Evolutionary conservation across 2,329 filamentous ascomycete species (phyloP), one percentile per base, ranked within the genome.

Genomic region (Aphanoascus verrucosus): DNA sequence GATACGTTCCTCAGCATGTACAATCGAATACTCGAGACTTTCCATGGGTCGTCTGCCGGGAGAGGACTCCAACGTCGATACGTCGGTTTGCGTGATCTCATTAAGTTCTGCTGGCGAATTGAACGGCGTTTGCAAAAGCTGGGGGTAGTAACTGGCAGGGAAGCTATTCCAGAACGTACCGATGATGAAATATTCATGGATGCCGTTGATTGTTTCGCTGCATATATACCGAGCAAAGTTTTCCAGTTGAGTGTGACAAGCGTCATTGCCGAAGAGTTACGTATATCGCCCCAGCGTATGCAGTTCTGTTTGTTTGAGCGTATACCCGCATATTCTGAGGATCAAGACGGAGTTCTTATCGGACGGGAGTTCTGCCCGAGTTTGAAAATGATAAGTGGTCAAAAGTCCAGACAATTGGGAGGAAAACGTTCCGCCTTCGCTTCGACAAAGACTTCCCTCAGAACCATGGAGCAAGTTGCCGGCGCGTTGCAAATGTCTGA

Each of bases 101-200:
- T 98, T 53, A 97, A 96, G 66, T 94, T 93, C 84, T 95, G 89
- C 62, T 80, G 82, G 45, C 81, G 93, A 55, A 74, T 96, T 19
- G 77, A 83, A 49, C 75, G 79, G 49, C 79, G 88, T 14, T 72
- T 96, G 19, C 64, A 76, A 53, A 65, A 62, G 31, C 57, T 72
- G 14, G 80, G 82, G 1, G 81, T 81, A 19, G 83, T 78, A 58
- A 84, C 79, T 20, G 81, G 82, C 9, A 76, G 80, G 17, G 86
- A 93, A 65, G 76, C 84, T 0, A 80, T 89, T 19, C 81, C 77
- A n/a, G 86, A 91, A 61, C 79, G 78, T 1, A 80, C 80, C 0
- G 76, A 81, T 59, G 85, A 96, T 63, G 82, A 85, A 62, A 94
- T 97, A 69, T 96, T 96, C 63, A 80, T 95, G 72, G 93, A 98